Evolutionary conservation across 768 basidiomycete species (phyloP).

Genomic region (Mycena belliarum): DNA sequence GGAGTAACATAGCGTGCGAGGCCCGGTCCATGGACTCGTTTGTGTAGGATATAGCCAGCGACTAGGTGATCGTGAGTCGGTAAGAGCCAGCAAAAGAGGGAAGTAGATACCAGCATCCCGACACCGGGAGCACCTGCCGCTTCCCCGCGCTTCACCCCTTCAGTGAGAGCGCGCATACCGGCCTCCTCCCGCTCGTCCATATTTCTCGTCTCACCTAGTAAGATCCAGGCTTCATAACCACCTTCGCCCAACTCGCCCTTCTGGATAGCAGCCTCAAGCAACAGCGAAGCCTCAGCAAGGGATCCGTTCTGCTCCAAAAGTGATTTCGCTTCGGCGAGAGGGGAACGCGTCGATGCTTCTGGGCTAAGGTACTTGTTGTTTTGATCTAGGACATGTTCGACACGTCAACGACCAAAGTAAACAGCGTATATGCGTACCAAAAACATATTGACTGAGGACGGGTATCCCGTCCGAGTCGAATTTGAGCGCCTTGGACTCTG

Average conservation of each 20-base stretch:
- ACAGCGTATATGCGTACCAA: slow-evolving; percentile 54
- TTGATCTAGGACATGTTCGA: slow-evolving; percentile 46
- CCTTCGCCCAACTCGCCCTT: slow-evolving; percentile 77
- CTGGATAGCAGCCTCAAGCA: slow-evolving; percentile 91
- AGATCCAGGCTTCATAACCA: slow-evolving; percentile 89
- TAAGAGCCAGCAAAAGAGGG: not conserved
- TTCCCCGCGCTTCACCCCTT: slow-evolving; percentile 71
- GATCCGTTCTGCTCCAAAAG: slow-evolving; percentile 81
- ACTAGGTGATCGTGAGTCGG: slow-evolving; percentile 45
- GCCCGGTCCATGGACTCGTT: slow-evolving; percentile 91
- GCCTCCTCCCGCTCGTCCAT: slow-evolving; percentile 89
- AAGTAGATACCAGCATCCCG: slow-evolving; percentile 66
- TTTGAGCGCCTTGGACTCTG: slow-evolving; percentile 36
- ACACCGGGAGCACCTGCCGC: slow-evolving; percentile 60
- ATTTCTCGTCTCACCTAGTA: slow-evolving; percentile 85
- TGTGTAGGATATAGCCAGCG: slow-evolving; percentile 93
- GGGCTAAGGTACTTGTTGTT: slow-evolving; percentile 71
- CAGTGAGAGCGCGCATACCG: slow-evolving; percentile 75
- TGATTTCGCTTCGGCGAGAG: slow-evolving; percentile 72
- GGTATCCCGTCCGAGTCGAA: slow-evolving; percentile 80
- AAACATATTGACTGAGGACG: slow-evolving; percentile 66
- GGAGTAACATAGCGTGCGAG: slow-evolving; percentile 81
- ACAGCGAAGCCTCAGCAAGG: slow-evolving; percentile 79
- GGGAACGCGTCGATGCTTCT: slow-evolving; percentile 44
- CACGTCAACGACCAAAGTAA: not conserved